phyloP scores from a whole-genome alignment of 805 yeast species.

The Ogataea salicorniae region DNA sequence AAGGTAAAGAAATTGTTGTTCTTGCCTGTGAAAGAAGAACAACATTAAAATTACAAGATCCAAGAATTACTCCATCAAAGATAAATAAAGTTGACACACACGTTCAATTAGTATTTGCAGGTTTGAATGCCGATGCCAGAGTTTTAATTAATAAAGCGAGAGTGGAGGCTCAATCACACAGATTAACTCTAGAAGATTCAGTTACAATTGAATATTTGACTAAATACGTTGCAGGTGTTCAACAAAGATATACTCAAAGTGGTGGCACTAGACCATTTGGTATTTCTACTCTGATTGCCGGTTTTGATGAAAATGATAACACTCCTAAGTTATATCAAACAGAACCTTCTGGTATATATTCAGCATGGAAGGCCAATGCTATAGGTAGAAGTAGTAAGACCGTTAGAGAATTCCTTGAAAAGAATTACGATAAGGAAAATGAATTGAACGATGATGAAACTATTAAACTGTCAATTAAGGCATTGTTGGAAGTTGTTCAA shows the following conservation, averaged over 20 bases:
- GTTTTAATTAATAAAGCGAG: slow-evolving; percentile 92
- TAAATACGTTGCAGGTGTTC: slow-evolving; percentile 94
- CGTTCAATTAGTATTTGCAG: slow-evolving; percentile 90
- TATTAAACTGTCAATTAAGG: slow-evolving; percentile 74
- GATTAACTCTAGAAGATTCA: slow-evolving; percentile 90
- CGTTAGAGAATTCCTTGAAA: slow-evolving; percentile 91
- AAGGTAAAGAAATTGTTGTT: slow-evolving; percentile 83
- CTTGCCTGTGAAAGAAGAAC: slow-evolving; percentile 96
- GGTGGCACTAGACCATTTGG: slow-evolving; percentile 99
- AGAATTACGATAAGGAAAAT: slow-evolving; percentile 59
- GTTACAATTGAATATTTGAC: slow-evolving; percentile 89
- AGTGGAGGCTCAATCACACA: slow-evolving; percentile 93
- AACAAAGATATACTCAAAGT: slow-evolving; percentile 93
- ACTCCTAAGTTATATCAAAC: slow-evolving; percentile 87
- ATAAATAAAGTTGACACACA: slow-evolving; percentile 89
- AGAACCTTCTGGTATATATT: slow-evolving; percentile 95
- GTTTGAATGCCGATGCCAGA: slow-evolving; percentile 97
- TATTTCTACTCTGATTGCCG: slow-evolving; percentile 90
- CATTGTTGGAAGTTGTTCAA: slow-evolving; percentile 92
- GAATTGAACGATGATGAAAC: slow-evolving; percentile 64
- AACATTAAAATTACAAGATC: slow-evolving; percentile 91
- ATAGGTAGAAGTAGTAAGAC: slow-evolving; percentile 95
- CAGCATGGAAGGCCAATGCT: slow-evolving; percentile 97
- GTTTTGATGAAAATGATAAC: slow-evolving; percentile 82
- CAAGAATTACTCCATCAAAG: slow-evolving; percentile 92